phyloP scores from a whole-genome alignment of 2,329 filamentous ascomycete species.

The Ophiostoma sp. region DNA sequence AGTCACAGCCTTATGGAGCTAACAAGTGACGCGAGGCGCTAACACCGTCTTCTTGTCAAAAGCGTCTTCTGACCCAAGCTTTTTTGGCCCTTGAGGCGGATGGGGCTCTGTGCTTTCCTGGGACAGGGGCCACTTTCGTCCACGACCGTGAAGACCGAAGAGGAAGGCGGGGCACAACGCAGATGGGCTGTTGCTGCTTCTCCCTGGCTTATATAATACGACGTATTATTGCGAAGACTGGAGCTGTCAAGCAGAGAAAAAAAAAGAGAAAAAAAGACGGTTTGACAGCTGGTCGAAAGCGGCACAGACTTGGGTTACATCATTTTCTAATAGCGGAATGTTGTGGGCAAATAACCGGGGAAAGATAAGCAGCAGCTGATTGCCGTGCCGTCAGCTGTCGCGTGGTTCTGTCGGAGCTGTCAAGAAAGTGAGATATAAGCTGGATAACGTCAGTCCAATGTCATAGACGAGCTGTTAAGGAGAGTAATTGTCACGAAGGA shows the following conservation, averaged over 20 bases:
- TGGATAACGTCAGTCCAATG: not conserved
- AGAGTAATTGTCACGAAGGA: not conserved
- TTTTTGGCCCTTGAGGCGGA: not conserved
- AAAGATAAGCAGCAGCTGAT: not conserved
- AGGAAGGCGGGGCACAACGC: slow-evolving; percentile 2
- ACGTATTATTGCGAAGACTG: not conserved
- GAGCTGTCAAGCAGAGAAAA: not conserved
- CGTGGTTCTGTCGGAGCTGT: not conserved
- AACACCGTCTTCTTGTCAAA: not conserved
- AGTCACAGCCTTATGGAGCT: not conserved
- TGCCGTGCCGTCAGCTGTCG: slow-evolving; percentile 1
- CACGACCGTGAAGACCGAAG: not conserved
- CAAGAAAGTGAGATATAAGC: not conserved
- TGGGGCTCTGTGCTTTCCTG: not conserved
- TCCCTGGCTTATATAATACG: not conserved
- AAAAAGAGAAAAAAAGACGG: not conserved
- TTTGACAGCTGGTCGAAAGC: too few relatives aligned
- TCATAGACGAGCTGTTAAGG: not conserved
- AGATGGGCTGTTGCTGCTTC: not conserved
- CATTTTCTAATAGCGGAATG: not conserved
- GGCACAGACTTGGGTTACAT: not conserved
- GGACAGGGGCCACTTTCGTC: not conserved
- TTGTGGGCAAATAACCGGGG: not conserved
- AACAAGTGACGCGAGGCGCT: not conserved
- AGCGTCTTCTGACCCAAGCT: not conserved